Evolutionary conservation across 768 basidiomycete species (phyloP), one percentile per base, ranked within the genome.

Genomic region (Phaffia tasmanica): DNA sequence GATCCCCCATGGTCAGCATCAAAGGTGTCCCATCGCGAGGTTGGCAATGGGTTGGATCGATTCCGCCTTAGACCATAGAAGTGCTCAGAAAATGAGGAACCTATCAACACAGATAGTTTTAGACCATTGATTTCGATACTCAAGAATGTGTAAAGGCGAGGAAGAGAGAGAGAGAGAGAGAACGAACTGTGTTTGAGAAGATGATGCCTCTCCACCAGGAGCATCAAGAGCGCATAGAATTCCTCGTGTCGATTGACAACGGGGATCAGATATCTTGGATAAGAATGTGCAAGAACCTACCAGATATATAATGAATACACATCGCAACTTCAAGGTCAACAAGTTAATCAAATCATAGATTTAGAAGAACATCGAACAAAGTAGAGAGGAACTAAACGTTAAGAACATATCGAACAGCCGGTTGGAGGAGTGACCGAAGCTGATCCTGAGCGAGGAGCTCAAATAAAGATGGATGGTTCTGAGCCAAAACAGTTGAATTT

Each of bases 161-260:
- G 3, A 27, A 63, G 30, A 1, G 54, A 6, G 35, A 7, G 42
- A 14, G 29, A 21, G 51, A 59, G n/a, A 35, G 9, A 8, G 0
- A 60, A 70, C 86, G 67, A 69, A 92, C 93, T 84, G 72, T 93
- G 84, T 74, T 85, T 87, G 69, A 82, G 83, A 64, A 99, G 84
- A 76, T 95, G 93, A 78, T 94, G 85, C 19, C 85, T 80, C 78
- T 99, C 95, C 21, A 98, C 86, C 65, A 91, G 81, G 63, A 93
- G 78, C 86, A 98, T 89, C 69, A 94, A 80, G 18, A 82, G 70
- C 0, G 92, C 88, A 72, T 95, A 98, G 76, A 95, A 89, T 75
- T 97, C 93, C 75, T 99, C 95, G 79, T 99, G 95, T 42, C 84
- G 80, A 76, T 98, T 97, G 19, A 95, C 89, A 62, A 98, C 80